These are phyloP conservation scores for Kurtzmaniella quercitrusa DNA, from an alignment of 1,139 yeast species.

Conservation along the genomic window DNA sequence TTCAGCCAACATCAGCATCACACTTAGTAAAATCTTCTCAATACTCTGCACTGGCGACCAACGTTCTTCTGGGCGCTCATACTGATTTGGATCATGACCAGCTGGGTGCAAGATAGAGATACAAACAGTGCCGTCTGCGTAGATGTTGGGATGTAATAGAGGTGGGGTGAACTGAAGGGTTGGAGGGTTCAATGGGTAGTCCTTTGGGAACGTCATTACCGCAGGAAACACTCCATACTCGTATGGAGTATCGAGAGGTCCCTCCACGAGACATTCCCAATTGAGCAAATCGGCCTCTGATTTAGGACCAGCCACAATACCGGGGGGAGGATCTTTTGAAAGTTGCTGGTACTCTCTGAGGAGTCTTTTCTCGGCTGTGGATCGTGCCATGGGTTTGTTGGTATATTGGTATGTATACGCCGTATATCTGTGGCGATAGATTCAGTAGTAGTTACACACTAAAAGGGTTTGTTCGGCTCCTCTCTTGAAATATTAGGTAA, in stretches of 20 bases:
- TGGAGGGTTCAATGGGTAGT: slow-evolving; percentile 93
- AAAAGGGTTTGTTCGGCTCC: no score
- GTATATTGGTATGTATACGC: no score
- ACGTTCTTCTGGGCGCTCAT: slow-evolving; percentile 91
- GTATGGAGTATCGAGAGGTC: slow-evolving; percentile 91
- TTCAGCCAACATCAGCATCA: slow-evolving; percentile 93
- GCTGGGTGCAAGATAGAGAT: slow-evolving; percentile 93
- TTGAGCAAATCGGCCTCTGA: slow-evolving; percentile 74
- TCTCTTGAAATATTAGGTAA: no score
- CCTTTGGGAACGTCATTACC: slow-evolving; percentile 72
- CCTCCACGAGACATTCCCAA: slow-evolving; percentile 92
- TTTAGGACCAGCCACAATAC: slow-evolving; percentile 89
- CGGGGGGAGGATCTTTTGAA: slow-evolving; percentile 85
- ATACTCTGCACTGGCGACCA: slow-evolving; percentile 98
- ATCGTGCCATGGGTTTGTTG: slow-evolving; percentile 36
- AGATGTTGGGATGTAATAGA: slow-evolving; percentile 87
- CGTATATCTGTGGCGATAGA: no score
- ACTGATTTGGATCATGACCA: slow-evolving; percentile 95
- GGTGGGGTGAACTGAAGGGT: slow-evolving; percentile 78
- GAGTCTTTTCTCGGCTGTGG: slow-evolving; percentile 81
- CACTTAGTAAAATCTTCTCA: slow-evolving; percentile 88
- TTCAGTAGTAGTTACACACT: no score
- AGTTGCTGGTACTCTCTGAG: slow-evolving; percentile 87
- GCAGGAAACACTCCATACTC: slow-evolving; percentile 95
- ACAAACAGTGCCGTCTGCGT: slow-evolving; percentile 92